Base-by-base conservation (phyloP, 2,329 filamentous ascomycete species). In the Aspergillus sp. region DNA sequence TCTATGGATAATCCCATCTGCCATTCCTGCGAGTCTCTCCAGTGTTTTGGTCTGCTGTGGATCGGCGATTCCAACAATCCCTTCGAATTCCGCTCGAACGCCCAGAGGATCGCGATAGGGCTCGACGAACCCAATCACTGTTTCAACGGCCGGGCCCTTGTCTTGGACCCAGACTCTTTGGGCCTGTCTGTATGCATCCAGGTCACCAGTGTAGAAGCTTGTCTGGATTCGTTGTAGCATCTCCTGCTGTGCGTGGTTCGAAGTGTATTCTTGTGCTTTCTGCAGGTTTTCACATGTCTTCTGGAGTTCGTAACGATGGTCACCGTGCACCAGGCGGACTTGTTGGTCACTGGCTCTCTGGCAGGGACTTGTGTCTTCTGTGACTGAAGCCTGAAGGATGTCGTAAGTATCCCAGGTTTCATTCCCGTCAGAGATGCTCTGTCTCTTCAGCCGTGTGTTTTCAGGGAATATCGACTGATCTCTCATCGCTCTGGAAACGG, bases 41-140 rank as follows among this genome's bases (percentile, higher is more conserved):
- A 57, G 33, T 8, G 36, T 40, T 12, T 26, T 30, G 1, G 49
- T 49, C 28, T 51, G 47, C 4, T 39, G 34, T 11, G 38, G 22
- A 28, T 58, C 43, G 4, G 43, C 35, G 24, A 58, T 43, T 3
- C 45, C 41, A 13, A 55, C 43, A 31, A 73, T 69, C 7, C 67
- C 69, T 51, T 71, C 64, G 62, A 67, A 74, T 39, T 74, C 70
- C 8, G 66, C 66, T 26, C 70, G 63, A 12, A 70, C 65, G 14
- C 69, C 70, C 36, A 70, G 62, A 2, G 70, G 70, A 42, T 74
- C 71, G 29, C 69, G 55, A 44, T 72, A 73, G 0, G 69, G 70
- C 48, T 73, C 69, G 33, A 73, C 63, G 48, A 73, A 73, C 5
- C 69, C 69, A 37, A 73, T 64, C 29, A 71, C 68, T 7, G 58